phyloP scores from a whole-genome alignment of 169 alveolate genomes.

The Theileria luwenshuni region DNA sequence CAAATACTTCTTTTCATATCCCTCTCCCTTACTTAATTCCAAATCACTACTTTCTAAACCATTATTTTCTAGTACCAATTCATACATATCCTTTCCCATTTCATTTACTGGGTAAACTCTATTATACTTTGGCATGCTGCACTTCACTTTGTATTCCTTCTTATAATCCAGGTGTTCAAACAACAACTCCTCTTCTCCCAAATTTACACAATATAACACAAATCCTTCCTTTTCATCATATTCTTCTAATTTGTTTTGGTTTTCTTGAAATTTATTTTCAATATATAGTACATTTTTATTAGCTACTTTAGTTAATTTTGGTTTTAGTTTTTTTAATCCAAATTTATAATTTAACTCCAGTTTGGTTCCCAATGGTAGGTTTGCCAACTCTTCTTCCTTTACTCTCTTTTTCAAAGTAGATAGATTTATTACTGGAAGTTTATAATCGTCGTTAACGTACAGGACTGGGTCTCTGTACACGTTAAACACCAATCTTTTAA shows the following conservation, averaged over 20 bases:
- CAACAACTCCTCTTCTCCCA: neutral
- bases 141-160: constrained; percentile 3
- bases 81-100: constrained; percentile 3
- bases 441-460: neutral
- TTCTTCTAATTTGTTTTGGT: neutral
- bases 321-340: neutral
- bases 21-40: constrained; percentile 7
- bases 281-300: neutral
- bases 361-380: constrained; percentile 4
- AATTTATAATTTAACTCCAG: neutral
- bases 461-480: constrained; percentile 16
- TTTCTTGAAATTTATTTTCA: constrained; percentile 11
- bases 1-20: neutral
- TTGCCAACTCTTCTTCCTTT: constrained; percentile 3
- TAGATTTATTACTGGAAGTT: constrained; percentile 1
- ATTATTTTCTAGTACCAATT: neutral
- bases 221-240: neutral
- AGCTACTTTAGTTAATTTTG: neutral
- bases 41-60: neutral
- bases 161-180: constrained; percentile 5
- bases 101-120: constrained; percentile 12
- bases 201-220: neutral
- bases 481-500: constrained; percentile 3
- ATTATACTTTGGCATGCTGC: constrained; percentile 16
- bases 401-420: neutral